Conservation (phyloP, 1,284 basidiomycete species). For the Malassezia caprae region DNA sequence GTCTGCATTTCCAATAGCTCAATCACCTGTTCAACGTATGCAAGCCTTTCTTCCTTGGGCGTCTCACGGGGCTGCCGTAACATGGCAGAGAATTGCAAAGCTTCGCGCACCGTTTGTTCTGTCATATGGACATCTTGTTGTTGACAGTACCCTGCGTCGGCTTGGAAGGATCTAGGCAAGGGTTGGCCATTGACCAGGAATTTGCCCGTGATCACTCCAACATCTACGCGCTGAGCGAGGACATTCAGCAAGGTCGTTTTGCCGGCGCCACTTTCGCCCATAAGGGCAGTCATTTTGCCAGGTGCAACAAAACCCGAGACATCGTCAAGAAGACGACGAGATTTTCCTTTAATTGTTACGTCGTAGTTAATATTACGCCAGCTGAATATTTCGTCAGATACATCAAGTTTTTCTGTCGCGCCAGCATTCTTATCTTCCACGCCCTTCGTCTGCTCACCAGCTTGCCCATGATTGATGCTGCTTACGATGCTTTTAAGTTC, state of each 20-base stretch:
- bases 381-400: slow-evolving; percentile 26
- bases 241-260: slow-evolving; percentile 40
- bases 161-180: slow-evolving; percentile 32
- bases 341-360: slow-evolving; percentile 29
- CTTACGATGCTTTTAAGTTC: neutral
- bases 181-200: slow-evolving; percentile 24
- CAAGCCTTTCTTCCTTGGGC: slow-evolving; percentile 25
- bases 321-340: slow-evolving; percentile 28
- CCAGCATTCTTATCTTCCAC: neutral
- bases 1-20: slow-evolving; percentile 32
- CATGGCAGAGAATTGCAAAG: slow-evolving; percentile 33
- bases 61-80: slow-evolving; percentile 32
- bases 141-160: slow-evolving; percentile 31
- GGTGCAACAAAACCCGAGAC: slow-evolving; percentile 50
- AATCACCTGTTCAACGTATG: slow-evolving; percentile 33
- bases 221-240: slow-evolving; percentile 27
- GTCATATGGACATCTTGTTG: slow-evolving; percentile 33
- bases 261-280: slow-evolving; percentile 39
- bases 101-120: slow-evolving; percentile 33
- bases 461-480: neutral
- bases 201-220: slow-evolving; percentile 28
- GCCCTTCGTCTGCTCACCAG: neutral
- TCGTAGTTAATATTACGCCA: slow-evolving; percentile 34
- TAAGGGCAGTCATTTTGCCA: slow-evolving; percentile 35
- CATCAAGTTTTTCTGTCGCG: slow-evolving; percentile 16